These are phyloP conservation scores for Nemania bipapillata DNA, from an alignment of 2,329 filamentous ascomycete species.

Conservation along the genomic window DNA sequence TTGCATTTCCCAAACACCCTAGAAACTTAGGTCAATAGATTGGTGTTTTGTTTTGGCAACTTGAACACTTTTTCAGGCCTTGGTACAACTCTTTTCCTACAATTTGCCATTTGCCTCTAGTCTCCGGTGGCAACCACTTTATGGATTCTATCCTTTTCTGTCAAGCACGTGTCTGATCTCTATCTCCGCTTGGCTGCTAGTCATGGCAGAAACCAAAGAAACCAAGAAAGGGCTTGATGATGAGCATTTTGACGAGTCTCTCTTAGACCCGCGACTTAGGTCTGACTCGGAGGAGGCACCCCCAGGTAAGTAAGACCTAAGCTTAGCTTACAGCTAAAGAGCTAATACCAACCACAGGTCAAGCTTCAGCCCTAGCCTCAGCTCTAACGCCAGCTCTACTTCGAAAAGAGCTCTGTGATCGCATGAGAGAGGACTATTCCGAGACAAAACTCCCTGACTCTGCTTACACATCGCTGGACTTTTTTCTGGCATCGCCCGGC, in stretches of 20 bases:
- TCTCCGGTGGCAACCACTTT: not conserved
- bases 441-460: constrained; percentile 15
- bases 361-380: not conserved
- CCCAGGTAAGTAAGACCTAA: not conserved
- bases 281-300: not conserved
- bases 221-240: constrained; percentile 15
- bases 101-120: not conserved
- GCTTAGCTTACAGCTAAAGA: not conserved
- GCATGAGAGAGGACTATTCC: not conserved
- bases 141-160: not conserved
- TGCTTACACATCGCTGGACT: constrained; percentile 27
- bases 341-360: not conserved
- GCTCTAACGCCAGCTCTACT: not conserved
- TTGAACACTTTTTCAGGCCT: not conserved
- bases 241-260: constrained; percentile 32
- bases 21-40: not conserved
- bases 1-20: not conserved
- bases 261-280: constrained; percentile 30
- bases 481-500: constrained; percentile 17
- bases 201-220: constrained; percentile 30
- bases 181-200: not conserved
- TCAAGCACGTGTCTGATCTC: not conserved
- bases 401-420: not conserved
- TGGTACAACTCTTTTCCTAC: not conserved
- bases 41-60: not conserved